phyloP scores from a whole-genome alignment of 2,329 filamentous ascomycete genomes.

The Neonectria coccinea region DNA sequence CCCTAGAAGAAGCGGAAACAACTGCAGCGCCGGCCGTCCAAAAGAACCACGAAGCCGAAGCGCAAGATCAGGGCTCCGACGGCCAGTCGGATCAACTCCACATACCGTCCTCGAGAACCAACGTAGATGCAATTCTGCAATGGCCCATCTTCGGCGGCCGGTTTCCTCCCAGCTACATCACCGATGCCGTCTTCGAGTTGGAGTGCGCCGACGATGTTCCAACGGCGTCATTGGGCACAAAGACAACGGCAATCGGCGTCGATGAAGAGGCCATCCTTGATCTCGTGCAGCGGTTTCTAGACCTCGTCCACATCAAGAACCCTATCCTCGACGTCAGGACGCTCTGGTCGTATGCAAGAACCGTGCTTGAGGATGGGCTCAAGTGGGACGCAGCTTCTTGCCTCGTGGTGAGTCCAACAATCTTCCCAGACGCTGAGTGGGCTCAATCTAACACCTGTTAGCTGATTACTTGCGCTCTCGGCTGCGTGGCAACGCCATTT shows the following conservation, averaged over 20 bases:
- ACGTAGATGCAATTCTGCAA: background rate
- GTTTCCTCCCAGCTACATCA: background rate
- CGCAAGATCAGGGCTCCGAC: background rate
- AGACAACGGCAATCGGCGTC: conserved; percentile 1
- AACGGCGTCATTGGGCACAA: background rate
- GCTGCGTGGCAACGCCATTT: conserved; percentile 37
- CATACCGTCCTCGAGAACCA: background rate
- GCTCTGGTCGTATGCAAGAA: conserved; percentile 36
- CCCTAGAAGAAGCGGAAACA: too few species aligned
- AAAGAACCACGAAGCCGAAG: background rate
- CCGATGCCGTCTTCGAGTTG: too few species aligned
- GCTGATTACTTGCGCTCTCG: conserved; percentile 40
- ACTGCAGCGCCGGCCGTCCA: too few species aligned
- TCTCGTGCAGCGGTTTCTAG: conserved; percentile 42
- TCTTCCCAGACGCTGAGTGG: background rate
- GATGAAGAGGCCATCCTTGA: conserved; percentile 41
- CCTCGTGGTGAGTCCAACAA: conserved; percentile 26
- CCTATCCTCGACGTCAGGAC: conserved; percentile 40
- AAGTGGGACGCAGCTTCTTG: conserved; percentile 42
- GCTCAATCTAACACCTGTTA: conserved; percentile 4
- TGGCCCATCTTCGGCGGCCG: background rate
- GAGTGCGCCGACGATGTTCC: too few species aligned
- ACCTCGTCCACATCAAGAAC: conserved; percentile 45
- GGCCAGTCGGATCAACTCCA: too few species aligned
- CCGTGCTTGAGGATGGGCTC: conserved; percentile 39